phyloP scores from a whole-genome alignment of 169 alveolate species.

The Eimeria maxima region DNA sequence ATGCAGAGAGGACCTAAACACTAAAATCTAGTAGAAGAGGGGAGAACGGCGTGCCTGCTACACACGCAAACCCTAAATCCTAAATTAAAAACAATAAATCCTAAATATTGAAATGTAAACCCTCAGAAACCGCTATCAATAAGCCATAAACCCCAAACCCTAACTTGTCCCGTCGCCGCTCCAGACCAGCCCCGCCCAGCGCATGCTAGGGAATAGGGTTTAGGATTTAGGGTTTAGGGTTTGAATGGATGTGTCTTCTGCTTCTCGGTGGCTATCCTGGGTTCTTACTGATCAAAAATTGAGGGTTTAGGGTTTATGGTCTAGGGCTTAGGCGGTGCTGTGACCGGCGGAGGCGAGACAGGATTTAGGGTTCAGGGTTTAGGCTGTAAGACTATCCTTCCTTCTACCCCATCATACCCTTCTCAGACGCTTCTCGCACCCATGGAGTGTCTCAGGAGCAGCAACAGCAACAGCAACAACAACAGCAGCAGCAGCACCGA shows the following conservation, averaged over 20 bases:
- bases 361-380: background rate
- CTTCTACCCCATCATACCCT: background rate
- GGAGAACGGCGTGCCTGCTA: no score
- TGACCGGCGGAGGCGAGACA: background rate
- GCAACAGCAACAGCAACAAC: background rate
- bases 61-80: background rate
- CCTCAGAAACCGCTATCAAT: no score
- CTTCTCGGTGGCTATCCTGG: background rate
- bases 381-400: background rate
- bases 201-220: background rate
- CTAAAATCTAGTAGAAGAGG: no score
- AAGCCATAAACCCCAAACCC: background rate
- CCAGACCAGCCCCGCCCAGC: background rate
- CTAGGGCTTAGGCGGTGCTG: background rate
- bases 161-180: background rate
- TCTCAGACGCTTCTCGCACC: background rate
- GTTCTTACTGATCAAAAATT: background rate
- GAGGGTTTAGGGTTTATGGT: background rate
- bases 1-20: no score
- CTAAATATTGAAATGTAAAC: no score
- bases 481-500: constrained; percentile 19
- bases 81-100: no score
- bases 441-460: background rate
- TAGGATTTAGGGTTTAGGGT: background rate
- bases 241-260: background rate